Base-by-base conservation (phyloP, 176 grass and related monocot genomes). In the Zoysia pacifica region DNA sequence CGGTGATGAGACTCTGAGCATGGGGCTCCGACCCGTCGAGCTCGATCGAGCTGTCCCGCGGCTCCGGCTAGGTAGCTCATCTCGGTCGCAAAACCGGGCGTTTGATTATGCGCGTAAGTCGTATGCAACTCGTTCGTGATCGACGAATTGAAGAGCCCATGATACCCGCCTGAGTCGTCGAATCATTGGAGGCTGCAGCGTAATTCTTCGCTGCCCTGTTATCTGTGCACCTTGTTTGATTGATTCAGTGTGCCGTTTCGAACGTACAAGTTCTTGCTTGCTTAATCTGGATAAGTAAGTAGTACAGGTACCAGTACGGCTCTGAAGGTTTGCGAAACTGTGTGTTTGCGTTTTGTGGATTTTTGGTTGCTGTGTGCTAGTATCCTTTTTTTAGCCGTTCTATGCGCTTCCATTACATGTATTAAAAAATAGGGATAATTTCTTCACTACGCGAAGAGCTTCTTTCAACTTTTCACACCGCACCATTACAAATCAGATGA, bases 31-130 rank as follows among this genome's bases (percentile, higher is more conserved):
- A 79, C 39, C 80, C 66, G 41, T 84, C 63, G 1, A 47, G 67
- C 40, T 58, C 15, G 28, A 28, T 28, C 28, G 13, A 62, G 65
- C 75, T 61, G 63, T 76, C 39, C 52, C 7, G 35, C 45, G 20
- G 9, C 59, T 68, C 6, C 68, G 52, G 53, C 56, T 56, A 60
- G 56, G 9, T 36, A 10, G 19, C 66, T 64, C 84, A 70, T n/a
- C 28, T 28, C 58, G 64, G 28, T 79, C 41, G 6, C 68, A 11
- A 62, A 52, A 28, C 14, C 48, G 20, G 67, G 13, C 75, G 70
- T 76, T 84, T 80, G 20, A 84, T 84, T 80, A 88, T 64, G 48
- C 28, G 28, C 28, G 28, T 28, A 28, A 28, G 28, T 28, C 28
- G 28, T 28, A 28, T 28, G 28, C 28, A 0, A 28, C 28, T 28